These are phyloP conservation scores for Huiozyma sinensis DNA, from an alignment of 805 yeast species.

Conservation along the genomic window DNA sequence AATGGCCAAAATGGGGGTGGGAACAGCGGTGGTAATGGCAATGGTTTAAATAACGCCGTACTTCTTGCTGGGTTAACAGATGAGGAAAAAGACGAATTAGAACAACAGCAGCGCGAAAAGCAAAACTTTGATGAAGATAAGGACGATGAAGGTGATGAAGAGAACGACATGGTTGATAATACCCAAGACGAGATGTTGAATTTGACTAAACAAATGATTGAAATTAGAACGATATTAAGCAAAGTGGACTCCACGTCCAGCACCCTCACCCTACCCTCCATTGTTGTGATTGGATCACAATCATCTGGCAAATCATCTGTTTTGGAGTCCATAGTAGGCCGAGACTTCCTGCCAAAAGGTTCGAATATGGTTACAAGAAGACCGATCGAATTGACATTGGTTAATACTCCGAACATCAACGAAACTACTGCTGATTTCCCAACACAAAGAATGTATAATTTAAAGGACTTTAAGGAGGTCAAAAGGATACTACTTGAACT, in stretches of 20 bases:
- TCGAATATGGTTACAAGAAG: constrained; percentile 96
- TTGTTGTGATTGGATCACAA: constrained; percentile 95
- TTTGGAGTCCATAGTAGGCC: constrained; percentile 93
- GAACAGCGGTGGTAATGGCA: constrained; percentile 49
- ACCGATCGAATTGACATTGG: constrained; percentile 88
- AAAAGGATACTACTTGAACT: constrained; percentile 79
- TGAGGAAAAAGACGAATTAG: constrained; percentile 33
- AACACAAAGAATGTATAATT: constrained; percentile 65
- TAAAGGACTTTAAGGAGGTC: constrained; percentile 82
- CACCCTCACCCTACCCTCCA: constrained; percentile 77
- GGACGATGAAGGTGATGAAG: constrained; percentile 39
- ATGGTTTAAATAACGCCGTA: constrained; percentile 27
- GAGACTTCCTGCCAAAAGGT: constrained; percentile 93
- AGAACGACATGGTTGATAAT: constrained; percentile 42
- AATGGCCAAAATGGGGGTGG: constrained; percentile 39
- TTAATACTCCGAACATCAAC: constrained; percentile 72
- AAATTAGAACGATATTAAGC: constrained; percentile 70
- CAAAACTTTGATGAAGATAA: constrained; percentile 26
- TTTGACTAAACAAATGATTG: constrained; percentile 93
- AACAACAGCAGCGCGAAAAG: constrained; percentile 24
- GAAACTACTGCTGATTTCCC: constrained; percentile 92
- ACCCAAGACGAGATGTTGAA: constrained; percentile 77
- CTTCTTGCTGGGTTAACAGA: constrained; percentile 22
- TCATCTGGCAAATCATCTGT: constrained; percentile 96
- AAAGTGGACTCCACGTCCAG: constrained; percentile 65